phyloP scores from a whole-genome alignment of 2,329 filamentous ascomycete species.

The Phyllosticta capitalensis region DNA sequence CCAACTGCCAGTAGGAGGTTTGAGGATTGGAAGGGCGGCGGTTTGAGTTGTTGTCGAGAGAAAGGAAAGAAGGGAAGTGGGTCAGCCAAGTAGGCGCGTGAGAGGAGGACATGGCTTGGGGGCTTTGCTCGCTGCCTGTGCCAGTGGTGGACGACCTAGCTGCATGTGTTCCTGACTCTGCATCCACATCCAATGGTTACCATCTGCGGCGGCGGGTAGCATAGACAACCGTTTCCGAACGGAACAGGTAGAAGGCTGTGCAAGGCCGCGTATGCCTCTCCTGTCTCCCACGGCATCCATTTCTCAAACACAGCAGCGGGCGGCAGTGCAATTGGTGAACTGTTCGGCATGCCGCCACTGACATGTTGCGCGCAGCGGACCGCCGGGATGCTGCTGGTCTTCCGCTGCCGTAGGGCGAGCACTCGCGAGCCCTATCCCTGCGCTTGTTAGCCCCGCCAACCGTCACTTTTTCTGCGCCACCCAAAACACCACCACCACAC shows the following conservation, averaged over 20 bases:
- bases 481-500: background rate
- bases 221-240: background rate
- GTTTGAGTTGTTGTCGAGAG: background rate
- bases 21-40: background rate
- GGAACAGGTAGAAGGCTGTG: background rate
- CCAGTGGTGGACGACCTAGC: too few species aligned
- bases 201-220: background rate
- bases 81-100: background rate
- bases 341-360: too few species aligned
- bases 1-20: background rate
- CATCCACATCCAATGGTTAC: background rate
- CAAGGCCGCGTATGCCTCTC: too few species aligned
- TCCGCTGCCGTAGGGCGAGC: too few species aligned
- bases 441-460: too few species aligned
- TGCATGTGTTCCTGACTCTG: background rate
- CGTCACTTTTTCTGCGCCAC: background rate
- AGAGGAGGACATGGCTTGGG: background rate
- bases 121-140: background rate
- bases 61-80: background rate
- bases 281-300: too few species aligned
- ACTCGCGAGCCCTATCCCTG: too few species aligned
- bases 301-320: too few species aligned
- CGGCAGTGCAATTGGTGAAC: too few species aligned
- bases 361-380: too few species aligned
- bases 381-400: too few species aligned